Percentiles rank a stretch among this genome's conserved stretches.
Conservation (phyloP, 2,329 filamentous ascomycete species). For the Aspergillus piperis region DNA sequence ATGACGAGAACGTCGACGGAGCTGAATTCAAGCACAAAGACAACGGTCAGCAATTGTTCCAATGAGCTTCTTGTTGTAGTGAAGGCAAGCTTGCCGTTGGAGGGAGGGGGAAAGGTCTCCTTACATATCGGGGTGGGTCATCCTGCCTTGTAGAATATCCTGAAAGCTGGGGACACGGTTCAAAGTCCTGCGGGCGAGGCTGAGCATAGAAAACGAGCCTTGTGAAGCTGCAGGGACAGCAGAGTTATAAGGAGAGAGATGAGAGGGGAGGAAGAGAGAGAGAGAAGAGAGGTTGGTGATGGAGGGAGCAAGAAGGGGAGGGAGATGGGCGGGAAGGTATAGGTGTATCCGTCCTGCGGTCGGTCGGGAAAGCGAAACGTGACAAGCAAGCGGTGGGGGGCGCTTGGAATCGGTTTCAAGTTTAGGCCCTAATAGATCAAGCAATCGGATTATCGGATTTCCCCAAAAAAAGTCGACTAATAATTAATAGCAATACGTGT, state of each 20-base stretch:
- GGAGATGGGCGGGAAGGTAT: slow-evolving; percentile 28
- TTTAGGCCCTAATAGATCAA: slow-evolving; percentile 27
- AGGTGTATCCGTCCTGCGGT: slow-evolving; percentile 24
- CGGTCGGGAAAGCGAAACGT: slow-evolving; percentile 27
- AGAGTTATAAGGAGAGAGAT: slow-evolving; percentile 25
- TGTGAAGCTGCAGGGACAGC: slow-evolving; percentile 30
- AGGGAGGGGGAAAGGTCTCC: slow-evolving; percentile 16
- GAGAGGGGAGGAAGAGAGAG: slow-evolving; percentile 17
- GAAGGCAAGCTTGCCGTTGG: not conserved
- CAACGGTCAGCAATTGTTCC: slow-evolving; percentile 17
- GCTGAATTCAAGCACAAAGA: slow-evolving; percentile 50
- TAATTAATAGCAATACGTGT: not conserved
- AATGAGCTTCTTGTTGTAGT: slow-evolving; percentile 2
- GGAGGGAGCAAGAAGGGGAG: slow-evolving; percentile 21
- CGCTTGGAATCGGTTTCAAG: slow-evolving; percentile 41
- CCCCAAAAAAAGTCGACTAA: not conserved
- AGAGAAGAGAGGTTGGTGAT: slow-evolving; percentile 25
- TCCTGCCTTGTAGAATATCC: slow-evolving; percentile 50
- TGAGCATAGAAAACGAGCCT: slow-evolving; percentile 42
- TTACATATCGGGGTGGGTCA: slow-evolving; percentile 50
- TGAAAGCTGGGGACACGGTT: slow-evolving; percentile 48
- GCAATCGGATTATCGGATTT: not conserved
- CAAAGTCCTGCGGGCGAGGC: slow-evolving; percentile 45
- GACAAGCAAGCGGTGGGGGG: slow-evolving; percentile 21
- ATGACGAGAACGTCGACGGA: slow-evolving; percentile 97